These are phyloP conservation scores for Wolfiporia cocos DNA, from an alignment of 1,284 basidiomycete species.

Conservation along the genomic window DNA sequence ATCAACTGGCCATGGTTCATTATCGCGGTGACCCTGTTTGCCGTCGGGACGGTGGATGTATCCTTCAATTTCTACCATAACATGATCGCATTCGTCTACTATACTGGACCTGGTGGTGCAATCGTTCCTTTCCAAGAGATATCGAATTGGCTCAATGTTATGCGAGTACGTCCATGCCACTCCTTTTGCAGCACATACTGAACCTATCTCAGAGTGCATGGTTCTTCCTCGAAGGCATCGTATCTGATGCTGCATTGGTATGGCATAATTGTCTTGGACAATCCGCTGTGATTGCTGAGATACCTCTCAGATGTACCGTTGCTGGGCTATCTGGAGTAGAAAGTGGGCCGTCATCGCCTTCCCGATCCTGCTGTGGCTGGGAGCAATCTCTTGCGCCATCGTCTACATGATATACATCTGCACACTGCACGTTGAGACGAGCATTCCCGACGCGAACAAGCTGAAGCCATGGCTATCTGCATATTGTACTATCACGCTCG, in stretches of 20 bases:
- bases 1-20: not conserved
- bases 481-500: no score
- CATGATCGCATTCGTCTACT: not conserved
- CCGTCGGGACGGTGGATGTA: not conserved
- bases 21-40: not conserved
- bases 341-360: not conserved
- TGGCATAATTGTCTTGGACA: no score
- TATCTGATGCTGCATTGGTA: not conserved
- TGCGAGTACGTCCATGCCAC: not conserved
- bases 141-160: not conserved
- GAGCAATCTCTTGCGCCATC: not conserved
- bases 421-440: not conserved
- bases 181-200: no score
- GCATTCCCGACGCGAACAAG: not conserved
- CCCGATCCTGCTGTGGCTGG: not conserved
- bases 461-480: not conserved
- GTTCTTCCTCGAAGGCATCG: no score
- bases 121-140: not conserved
- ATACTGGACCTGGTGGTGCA: not conserved
- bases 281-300: no score
- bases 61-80: not conserved
- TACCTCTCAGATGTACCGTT: not conserved
- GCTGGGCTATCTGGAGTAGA: not conserved
- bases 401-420: not conserved
- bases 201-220: no score